Conservation (phyloP, 495 filamentous ascomycete genomes). For the Penicillium nucicola region DNA sequence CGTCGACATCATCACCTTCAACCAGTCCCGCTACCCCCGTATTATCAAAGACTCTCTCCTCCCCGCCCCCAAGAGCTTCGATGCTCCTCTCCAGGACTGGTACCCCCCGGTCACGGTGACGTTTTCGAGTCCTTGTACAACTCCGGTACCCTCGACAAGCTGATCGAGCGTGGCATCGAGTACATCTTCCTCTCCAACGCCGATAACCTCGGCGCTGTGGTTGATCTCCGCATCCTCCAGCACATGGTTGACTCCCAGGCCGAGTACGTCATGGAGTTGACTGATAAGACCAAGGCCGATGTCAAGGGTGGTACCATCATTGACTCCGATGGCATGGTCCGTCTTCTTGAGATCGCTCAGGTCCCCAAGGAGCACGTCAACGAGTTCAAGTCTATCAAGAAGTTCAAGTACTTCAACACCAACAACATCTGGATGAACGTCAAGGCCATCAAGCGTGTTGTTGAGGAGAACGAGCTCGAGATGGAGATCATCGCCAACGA, state of each 20-base stretch:
- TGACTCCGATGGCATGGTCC: slow-evolving; percentile 94
- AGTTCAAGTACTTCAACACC: slow-evolving; percentile 99
- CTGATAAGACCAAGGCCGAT: slow-evolving; percentile 99
- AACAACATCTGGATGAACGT: slow-evolving; percentile 99
- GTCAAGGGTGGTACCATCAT: slow-evolving; percentile 99
- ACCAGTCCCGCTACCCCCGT: slow-evolving; percentile 97
- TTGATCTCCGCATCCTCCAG: slow-evolving; percentile 95
- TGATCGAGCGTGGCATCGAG: slow-evolving; percentile 90
- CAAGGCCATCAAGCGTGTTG: slow-evolving; percentile 95
- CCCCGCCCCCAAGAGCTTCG: slow-evolving; percentile 84
- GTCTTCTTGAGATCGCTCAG: slow-evolving; percentile 97
- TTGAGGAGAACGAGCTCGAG: slow-evolving; percentile 96
- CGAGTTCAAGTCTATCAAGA: slow-evolving; percentile 99
- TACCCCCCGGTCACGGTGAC: slow-evolving; percentile 99
- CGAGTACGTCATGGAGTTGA: slow-evolving; percentile 99
- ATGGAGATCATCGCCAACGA: slow-evolving; percentile 99
- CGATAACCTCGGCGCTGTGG: slow-evolving; percentile 96
- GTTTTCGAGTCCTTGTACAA: slow-evolving; percentile 99
- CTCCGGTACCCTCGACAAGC: slow-evolving; percentile 95
- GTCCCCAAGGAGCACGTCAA: slow-evolving; percentile 99
- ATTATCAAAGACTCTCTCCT: slow-evolving; percentile 97
- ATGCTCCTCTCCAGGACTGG: slow-evolving; percentile 93
- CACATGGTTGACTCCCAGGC: slow-evolving; percentile 96
- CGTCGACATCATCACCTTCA: slow-evolving; percentile 99
- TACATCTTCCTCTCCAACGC: slow-evolving; percentile 99